phyloP scores from a whole-genome alignment of 2,329 filamentous ascomycete genomes.

The Gyromitra esculenta region DNA sequence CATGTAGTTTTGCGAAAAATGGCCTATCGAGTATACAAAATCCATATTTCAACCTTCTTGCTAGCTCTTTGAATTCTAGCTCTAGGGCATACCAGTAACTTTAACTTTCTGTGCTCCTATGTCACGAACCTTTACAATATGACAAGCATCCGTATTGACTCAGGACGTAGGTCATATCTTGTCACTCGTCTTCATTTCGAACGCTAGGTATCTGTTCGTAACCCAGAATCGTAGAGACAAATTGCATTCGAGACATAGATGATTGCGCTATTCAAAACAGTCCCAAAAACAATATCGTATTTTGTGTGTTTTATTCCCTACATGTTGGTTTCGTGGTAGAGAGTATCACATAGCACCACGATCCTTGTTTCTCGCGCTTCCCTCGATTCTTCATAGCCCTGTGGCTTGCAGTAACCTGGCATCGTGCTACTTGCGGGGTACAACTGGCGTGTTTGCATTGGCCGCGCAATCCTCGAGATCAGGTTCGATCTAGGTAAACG shows the following conservation, averaged over 20 bases:
- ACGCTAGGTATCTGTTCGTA: background rate
- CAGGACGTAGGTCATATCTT: background rate
- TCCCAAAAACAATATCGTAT: background rate
- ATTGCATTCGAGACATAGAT: background rate
- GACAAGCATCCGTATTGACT: background rate
- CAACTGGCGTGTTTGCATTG: background rate
- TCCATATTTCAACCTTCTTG: too few relatives aligned
- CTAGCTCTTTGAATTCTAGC: too few relatives aligned
- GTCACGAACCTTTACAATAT: too few relatives aligned
- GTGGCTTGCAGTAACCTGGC: background rate
- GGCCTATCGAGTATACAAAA: too few relatives aligned
- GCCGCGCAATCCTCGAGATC: background rate
- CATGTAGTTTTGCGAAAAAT: too few relatives aligned
- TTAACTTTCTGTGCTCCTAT: too few relatives aligned
- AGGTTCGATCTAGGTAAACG: slow-evolving; percentile 1
- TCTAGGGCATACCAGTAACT: too few relatives aligned
- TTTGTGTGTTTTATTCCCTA: too few relatives aligned
- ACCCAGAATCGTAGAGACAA: background rate
- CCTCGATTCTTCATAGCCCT: background rate
- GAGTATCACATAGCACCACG: background rate
- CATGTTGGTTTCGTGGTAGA: background rate
- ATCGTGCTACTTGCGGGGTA: background rate
- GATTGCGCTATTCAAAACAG: background rate
- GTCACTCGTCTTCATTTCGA: background rate
- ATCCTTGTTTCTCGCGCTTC: background rate